A percentile compares a stretch with the other conserved stretches of the same genome.
These are phyloP conservation scores for Diaporthe citri DNA, from an alignment of 2,329 filamentous ascomycete genomes.

Conservation along the genomic window DNA sequence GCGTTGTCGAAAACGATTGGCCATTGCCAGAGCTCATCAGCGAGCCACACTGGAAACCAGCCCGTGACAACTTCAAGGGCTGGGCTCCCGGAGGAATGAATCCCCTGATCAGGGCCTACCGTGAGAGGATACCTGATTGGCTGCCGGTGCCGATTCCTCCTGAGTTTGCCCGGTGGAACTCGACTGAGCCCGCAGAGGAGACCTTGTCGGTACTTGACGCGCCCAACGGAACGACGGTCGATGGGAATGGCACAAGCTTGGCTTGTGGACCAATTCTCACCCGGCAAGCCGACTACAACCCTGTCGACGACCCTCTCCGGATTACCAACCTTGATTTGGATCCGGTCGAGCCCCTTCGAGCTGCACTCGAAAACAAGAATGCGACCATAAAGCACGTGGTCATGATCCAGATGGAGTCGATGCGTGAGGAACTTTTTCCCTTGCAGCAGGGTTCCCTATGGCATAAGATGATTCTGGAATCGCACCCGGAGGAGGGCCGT, in stretches of 20 bases:
- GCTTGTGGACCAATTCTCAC: conserved; percentile 16
- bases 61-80: conserved; percentile 49
- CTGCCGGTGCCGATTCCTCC: conserved; percentile 45
- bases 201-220: conserved; percentile 36
- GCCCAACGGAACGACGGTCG: conserved; percentile 11
- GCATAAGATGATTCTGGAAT: conserved; percentile 50
- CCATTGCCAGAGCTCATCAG: conserved; percentile 48
- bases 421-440: conserved; percentile 59
- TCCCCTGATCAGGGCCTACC: conserved; percentile 45
- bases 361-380: conserved; percentile 43
- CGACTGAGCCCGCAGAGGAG: conserved; percentile 36
- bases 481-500: conserved; percentile 51
- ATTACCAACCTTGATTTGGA: conserved; percentile 55
- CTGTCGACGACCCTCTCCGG: conserved; percentile 54
- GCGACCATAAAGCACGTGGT: conserved; percentile 58
- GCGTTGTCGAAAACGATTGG: background rate
- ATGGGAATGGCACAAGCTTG: conserved; percentile 12
- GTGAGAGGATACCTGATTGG: conserved; percentile 47
- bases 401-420: conserved; percentile 59
- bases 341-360: conserved; percentile 46
- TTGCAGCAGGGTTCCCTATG: conserved; percentile 56
- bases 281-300: conserved; percentile 48
- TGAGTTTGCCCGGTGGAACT: conserved; percentile 49
- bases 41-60: conserved; percentile 45
- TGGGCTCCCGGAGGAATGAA: conserved; percentile 49